Percentiles rank a stretch among this genome's conserved stretches.
Evolutionary conservation across 805 yeast species (phyloP).

Genomic region (Debaryomyces maramus): DNA sequence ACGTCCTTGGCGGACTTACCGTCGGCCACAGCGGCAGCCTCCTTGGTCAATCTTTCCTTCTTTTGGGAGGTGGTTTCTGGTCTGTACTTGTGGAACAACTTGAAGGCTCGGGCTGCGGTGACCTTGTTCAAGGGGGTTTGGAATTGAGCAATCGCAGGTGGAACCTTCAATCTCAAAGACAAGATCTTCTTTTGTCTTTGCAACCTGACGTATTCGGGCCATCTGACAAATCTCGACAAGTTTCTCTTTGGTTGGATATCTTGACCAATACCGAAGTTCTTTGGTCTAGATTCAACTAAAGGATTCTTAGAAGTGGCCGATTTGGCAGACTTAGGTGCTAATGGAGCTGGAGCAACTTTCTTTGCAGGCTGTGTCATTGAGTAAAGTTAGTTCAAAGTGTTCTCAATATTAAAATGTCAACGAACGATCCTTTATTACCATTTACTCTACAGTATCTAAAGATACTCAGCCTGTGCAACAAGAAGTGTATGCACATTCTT

Average conservation of each 20-base stretch:
- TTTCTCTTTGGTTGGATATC: constrained; percentile 92
- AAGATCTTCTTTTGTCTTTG: constrained; percentile 99
- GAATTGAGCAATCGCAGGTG: constrained; percentile 98
- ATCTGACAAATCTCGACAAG: constrained; percentile 94
- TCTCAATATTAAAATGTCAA: constrained; percentile 22
- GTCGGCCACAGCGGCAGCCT: constrained; percentile 98
- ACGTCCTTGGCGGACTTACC: constrained; percentile 97
- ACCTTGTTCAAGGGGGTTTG: constrained; percentile 95
- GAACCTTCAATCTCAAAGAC: constrained; percentile 95
- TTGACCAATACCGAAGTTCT: constrained; percentile 96
- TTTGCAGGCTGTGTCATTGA: constrained; percentile 60
- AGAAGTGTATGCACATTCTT: constrained; percentile 36
- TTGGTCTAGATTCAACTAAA: constrained; percentile 67
- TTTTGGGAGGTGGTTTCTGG: constrained; percentile 97
- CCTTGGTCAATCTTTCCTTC: constrained; percentile 98
- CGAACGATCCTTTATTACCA: constrained; percentile 24
- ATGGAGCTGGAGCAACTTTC: constrained; percentile 50
- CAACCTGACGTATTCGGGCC: constrained; percentile 98
- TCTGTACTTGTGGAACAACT: constrained; percentile 97
- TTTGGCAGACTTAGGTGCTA: constrained; percentile 36
- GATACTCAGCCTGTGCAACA: constrained; percentile 48
- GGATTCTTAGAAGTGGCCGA: constrained; percentile 32
- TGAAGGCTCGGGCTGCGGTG: constrained; percentile 96
- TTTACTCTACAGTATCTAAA: constrained; percentile 41
- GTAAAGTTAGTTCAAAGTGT: constrained; percentile 30